phyloP scores from a whole-genome alignment of 2,329 filamentous ascomycete genomes.

The Aspergillus thermomutatus region DNA sequence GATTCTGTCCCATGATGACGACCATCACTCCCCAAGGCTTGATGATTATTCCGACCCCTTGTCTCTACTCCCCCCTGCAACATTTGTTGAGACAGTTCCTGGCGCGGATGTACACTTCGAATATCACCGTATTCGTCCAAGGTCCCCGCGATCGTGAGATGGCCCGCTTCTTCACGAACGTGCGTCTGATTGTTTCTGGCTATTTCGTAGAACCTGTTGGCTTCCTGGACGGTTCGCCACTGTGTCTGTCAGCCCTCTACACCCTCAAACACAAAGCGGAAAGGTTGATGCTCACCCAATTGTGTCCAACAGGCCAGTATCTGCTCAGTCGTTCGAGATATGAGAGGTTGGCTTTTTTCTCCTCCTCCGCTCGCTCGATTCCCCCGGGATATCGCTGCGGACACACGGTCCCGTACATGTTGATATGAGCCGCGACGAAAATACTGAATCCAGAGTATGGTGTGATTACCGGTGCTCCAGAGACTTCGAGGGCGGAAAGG shows the following conservation, averaged over 20 bases:
- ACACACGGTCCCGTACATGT: slow-evolving; percentile 37
- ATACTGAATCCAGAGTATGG: slow-evolving; percentile 38
- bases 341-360: slow-evolving; percentile 29
- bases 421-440: slow-evolving; percentile 37
- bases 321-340: slow-evolving; percentile 32
- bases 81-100: slow-evolving; percentile 11
- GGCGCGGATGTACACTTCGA: slow-evolving; percentile 24
- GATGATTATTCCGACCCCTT: not conserved
- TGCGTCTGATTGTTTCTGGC: slow-evolving; percentile 26
- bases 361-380: slow-evolving; percentile 26
- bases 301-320: slow-evolving; percentile 34
- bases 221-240: slow-evolving; percentile 36
- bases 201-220: slow-evolving; percentile 33
- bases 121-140: slow-evolving; percentile 39
- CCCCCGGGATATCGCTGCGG: slow-evolving; percentile 33
- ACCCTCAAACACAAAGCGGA: not conserved
- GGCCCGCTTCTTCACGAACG: slow-evolving; percentile 17
- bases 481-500: slow-evolving; percentile 29
- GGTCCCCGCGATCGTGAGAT: slow-evolving; percentile 30
- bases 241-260: slow-evolving; percentile 9
- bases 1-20: not conserved
- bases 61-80: slow-evolving; percentile 5
- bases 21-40: not conserved
- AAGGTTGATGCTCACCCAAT: slow-evolving; percentile 24
- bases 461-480: slow-evolving; percentile 31